phyloP scores from a whole-genome alignment of 768 basidiomycete species.

The Pleurotus eryngii region DNA sequence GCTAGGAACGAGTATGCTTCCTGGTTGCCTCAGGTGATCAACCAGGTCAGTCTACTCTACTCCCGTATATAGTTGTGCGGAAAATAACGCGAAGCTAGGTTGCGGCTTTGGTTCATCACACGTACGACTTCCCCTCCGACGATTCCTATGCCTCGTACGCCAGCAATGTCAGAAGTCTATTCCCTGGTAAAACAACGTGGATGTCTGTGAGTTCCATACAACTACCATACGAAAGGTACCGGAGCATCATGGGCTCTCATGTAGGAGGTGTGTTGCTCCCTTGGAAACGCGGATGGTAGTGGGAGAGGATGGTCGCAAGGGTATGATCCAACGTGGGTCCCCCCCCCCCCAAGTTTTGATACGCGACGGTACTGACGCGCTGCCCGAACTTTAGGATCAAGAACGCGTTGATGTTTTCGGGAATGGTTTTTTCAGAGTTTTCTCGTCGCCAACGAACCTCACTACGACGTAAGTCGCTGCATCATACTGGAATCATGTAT shows the following conservation, averaged over 20 bases:
- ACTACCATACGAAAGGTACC: not conserved
- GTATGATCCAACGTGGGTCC: conserved; percentile 32
- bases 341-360: not conserved
- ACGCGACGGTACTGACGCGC: not conserved
- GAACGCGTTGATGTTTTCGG: conserved; percentile 36
- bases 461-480: conserved; percentile 31
- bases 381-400: conserved; percentile 21
- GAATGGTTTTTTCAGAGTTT: conserved; percentile 37
- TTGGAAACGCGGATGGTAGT: conserved; percentile 30
- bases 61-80: not conserved
- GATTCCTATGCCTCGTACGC: conserved; percentile 28
- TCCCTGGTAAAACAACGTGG: conserved; percentile 32
- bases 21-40: conserved; percentile 32
- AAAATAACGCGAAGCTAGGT: conserved; percentile 19
- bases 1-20: conserved; percentile 29
- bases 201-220: conserved; percentile 29
- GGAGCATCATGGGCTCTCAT: not conserved
- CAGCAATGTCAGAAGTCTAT: conserved; percentile 21
- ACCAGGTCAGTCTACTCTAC: conserved; percentile 19
- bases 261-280: conserved; percentile 37
- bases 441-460: conserved; percentile 31
- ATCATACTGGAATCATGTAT: not conserved
- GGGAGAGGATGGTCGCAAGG: conserved; percentile 31
- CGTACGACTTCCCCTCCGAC: conserved; percentile 44
- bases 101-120: conserved; percentile 38